Base-by-base conservation (phyloP, 1,139 yeast species). In the Casaregolazyma lundiana region DNA sequence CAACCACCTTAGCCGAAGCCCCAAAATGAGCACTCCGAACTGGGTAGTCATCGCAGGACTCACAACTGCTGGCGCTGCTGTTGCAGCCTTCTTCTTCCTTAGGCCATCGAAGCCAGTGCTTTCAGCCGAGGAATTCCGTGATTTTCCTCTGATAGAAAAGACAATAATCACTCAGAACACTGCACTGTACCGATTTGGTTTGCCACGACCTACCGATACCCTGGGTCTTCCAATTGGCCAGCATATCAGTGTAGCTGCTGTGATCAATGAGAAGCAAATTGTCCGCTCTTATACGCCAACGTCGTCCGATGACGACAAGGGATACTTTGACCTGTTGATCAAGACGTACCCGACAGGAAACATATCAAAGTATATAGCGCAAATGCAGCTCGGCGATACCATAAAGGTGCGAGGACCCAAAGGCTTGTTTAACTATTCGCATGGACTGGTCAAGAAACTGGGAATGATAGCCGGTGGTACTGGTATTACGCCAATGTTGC, bases 401-500 rank as follows among this genome's bases (percentile, higher is more conserved):
- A 81, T 87, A 56, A 77, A 76, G 52, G 84, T 86, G 35, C 79
- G 89, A 61, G 98, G 98, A 22, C 98, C 98, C 60, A 88, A 88
- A 70, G 98, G 98, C 6, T 81, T 82, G 60, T 90, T 88, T 75
- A 78, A 81, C 52, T 90, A 90, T 71, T 74, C 80, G 48, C 88
- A 95, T 57, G 88, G 88, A 66, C 83, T 85, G 77, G 83, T 80
- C 54, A 72, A 78, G 51, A 75, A 78, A 47, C 78, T 87, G 56
- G 85, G 84, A 49, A 89, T 92, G 89, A 81, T 92, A 56, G 96
- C 96, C 37, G 96, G 96, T 58, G 98, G 98, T 62, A 85, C 95
- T 39, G 97, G 96, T 58, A 85, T 89, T 61, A 85, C 97, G 26
- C 97, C 97, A 58, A 86, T 90, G 81, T 85, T 81, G 68, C 96